Base-by-base conservation (phyloP, 2,329 filamentous ascomycete genomes). In the Fusarium buharicum region DNA sequence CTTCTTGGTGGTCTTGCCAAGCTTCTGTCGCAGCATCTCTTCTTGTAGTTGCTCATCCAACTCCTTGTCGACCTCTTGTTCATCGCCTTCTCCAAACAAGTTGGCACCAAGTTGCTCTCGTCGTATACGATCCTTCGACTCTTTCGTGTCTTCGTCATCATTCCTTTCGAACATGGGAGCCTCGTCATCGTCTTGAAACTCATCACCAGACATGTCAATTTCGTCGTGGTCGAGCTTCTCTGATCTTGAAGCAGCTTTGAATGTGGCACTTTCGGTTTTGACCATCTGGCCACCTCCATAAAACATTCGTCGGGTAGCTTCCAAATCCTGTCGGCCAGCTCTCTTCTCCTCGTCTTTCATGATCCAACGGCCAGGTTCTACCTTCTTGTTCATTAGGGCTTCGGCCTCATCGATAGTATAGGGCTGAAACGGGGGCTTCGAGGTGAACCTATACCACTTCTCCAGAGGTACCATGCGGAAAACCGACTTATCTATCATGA, bases 381-480 rank as follows among this genome's bases (percentile, higher is more conserved):
- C 83, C 74, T 92, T 92, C 75, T 91, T 90, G 56, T 84, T 87
- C 89, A 96, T 92, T 53, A 88, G 82, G 51, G 89, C 89, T 74
- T 98, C 93, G 0, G 91, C 92, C 73, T 97, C 89, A 61, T 97
- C 93, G 11, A 93, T 87, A 1, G 87, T 89, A 74, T 93, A 86
- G 0, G 87, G 84, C 72, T 90, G 88, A 72, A 95, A 94, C 11
- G 89, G 86, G 51, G 92, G 90, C 73, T 94, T 94, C 38, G 89
- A 84, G 4, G 85, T 88, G 73, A 97, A 96, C 52, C 87, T 90
- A 78, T 99, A 99, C 89, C 91, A 97, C 72, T 97, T 97, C 76
- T 99, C 94, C 16, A 98, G 78, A 0, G 96, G 96, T 3, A 97
- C 83, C 87, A 98, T 91, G 55, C 89, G 88, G 73, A 96, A 95